Evolutionary conservation across 352 stramenopile species (phyloP).

Genomic region (Pythium guiyangense): DNA sequence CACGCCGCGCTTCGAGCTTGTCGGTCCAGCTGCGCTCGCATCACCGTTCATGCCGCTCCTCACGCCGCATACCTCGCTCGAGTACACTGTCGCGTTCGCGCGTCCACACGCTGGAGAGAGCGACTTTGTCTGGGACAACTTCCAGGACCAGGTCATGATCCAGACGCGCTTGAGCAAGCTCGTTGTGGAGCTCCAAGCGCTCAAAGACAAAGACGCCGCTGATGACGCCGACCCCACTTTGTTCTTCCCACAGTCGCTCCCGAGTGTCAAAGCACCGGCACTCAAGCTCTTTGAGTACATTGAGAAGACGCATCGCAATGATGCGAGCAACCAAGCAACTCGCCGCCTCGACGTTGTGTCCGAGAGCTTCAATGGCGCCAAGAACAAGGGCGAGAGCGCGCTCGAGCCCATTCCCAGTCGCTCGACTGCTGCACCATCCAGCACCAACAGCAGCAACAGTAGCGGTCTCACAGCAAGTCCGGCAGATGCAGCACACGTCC

Average conservation of each 20-base stretch:
- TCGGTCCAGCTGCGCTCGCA: conserved; percentile 1
- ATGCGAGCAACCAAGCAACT: neutral
- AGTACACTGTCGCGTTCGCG: conserved; percentile 37
- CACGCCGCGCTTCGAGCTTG: conserved; percentile 39
- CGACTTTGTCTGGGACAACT: conserved; percentile 57
- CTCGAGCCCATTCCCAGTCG: conserved; percentile 14
- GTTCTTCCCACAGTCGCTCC: conserved; percentile 27
- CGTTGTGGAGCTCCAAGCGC: conserved; percentile 30
- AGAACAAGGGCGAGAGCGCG: conserved; percentile 13
- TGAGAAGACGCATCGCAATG: conserved; percentile 14
- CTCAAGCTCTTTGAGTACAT: conserved; percentile 59
- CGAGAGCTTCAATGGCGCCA: conserved; percentile 29
- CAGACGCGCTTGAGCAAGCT: conserved; percentile 51
- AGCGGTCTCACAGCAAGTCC: too few species aligned
- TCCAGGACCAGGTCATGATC: conserved; percentile 62
- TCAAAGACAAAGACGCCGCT: conserved; percentile 16
- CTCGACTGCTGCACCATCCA: neutral
- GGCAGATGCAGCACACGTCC: too few species aligned
- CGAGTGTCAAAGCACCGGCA: conserved; percentile 34
- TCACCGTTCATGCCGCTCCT: conserved; percentile 24
- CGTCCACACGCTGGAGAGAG: conserved; percentile 27
- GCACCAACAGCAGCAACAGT: too few species aligned
- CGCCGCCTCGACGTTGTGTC: conserved; percentile 12
- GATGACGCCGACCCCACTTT: neutral
- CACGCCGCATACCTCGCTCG: conserved; percentile 5